Percentiles rank a stretch among this genome's conserved stretches.
Conservation (phyloP, 1,139 yeast species). For the Saccharomyces pastorianus region DNA sequence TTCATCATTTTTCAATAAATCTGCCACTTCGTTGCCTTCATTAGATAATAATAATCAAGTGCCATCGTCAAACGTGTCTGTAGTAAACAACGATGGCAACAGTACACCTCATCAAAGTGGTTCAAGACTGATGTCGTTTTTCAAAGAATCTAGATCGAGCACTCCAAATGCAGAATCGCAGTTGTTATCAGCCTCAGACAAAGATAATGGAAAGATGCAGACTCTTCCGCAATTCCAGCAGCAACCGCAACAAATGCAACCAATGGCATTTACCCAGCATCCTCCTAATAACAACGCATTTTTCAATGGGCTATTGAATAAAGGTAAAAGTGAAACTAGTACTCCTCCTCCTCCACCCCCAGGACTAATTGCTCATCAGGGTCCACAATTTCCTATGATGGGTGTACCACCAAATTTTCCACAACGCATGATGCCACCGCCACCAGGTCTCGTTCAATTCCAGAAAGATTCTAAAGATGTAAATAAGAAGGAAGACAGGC, state of each 20-base stretch:
- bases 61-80: constrained; percentile 7
- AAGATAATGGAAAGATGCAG: constrained; percentile 6
- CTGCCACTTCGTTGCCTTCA: constrained; percentile 10
- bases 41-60: constrained; percentile 6
- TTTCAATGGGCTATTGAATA: constrained; percentile 27
- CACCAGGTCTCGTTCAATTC: constrained; percentile 7
- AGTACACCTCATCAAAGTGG: constrained; percentile 13
- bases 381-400: constrained; percentile 5
- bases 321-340: constrained; percentile 14
- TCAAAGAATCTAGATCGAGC: constrained; percentile 13
- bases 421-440: constrained; percentile 22
- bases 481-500: constrained; percentile 12
- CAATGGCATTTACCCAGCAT: constrained; percentile 5
- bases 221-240: constrained; percentile 7
- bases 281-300: constrained; percentile 22
- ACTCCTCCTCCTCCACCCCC: constrained; percentile 10
- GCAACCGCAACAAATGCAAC: constrained; percentile 7
- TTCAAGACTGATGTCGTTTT: constrained; percentile 28
- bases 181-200: constrained; percentile 5
- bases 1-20: constrained; percentile 27
- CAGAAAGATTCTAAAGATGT: background rate
- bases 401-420: constrained; percentile 9
- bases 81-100: constrained; percentile 2
- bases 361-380: constrained; percentile 10
- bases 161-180: constrained; percentile 5